Evolutionary conservation across 305 asterid genomes (phyloP).

Genomic region (Solanum aculeatissimum): DNA sequence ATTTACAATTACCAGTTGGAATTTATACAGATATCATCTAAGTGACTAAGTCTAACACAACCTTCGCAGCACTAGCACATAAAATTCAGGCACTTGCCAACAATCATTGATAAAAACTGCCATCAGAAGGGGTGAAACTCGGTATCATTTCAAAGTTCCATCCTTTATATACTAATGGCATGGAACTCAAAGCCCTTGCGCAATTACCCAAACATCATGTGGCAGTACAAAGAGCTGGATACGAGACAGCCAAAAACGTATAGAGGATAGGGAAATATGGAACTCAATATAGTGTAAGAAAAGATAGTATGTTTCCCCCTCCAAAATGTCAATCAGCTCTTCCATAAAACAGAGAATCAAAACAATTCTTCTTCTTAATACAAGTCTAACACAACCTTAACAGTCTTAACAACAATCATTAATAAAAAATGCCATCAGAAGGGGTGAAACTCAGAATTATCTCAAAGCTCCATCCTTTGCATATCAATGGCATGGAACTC

Average conservation of each 20-base stretch:
- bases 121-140: background rate
- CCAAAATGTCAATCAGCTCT: background rate
- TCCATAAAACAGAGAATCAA: background rate
- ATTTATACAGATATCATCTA: background rate
- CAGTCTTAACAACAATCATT: background rate
- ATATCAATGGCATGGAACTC: background rate
- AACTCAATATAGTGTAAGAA: background rate
- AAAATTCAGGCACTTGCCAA: background rate
- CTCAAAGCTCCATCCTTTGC: background rate
- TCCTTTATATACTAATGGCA: background rate
- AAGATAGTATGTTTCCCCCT: background rate
- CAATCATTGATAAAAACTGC: background rate
- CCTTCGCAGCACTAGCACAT: background rate
- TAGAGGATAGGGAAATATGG: background rate
- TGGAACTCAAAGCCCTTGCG: conserved; percentile 4
- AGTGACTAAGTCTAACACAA: background rate
- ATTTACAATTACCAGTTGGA: background rate
- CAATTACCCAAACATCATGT: background rate
- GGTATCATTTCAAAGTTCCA: background rate
- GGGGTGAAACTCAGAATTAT: background rate
- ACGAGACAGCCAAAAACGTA: background rate
- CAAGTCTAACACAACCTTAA: background rate
- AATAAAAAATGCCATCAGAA: background rate
- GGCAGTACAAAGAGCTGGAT: background rate
- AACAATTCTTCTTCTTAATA: background rate